Conservation (phyloP, 805 yeast genomes). For the Yamadazyma nakazawae region DNA sequence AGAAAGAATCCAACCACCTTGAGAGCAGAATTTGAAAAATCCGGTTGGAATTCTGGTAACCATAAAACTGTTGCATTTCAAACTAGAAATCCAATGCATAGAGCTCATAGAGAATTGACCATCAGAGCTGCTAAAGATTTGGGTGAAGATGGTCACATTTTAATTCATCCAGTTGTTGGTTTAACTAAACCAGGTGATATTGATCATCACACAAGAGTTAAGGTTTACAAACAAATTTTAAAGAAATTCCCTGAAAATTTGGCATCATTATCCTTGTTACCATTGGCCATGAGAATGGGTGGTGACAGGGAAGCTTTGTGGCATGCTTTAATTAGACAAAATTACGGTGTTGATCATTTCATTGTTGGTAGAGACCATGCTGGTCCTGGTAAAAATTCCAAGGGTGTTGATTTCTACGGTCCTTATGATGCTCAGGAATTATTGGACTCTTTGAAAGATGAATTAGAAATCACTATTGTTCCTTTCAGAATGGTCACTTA, state of each 20-base stretch:
- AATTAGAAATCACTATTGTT: conserved; percentile 78
- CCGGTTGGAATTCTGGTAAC: conserved; percentile 76
- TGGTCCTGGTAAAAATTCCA: conserved; percentile 86
- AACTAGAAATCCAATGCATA: conserved; percentile 97
- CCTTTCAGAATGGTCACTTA: conserved; percentile 97
- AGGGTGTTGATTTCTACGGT: conserved; percentile 92
- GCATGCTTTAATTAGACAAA: conserved; percentile 96
- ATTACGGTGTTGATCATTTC: conserved; percentile 95
- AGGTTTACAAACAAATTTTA: conserved; percentile 88
- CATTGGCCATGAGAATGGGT: conserved; percentile 98
- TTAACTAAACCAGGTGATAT: conserved; percentile 96
- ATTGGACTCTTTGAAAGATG: conserved; percentile 70
- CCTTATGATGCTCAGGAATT: conserved; percentile 95
- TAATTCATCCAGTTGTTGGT: conserved; percentile 97
- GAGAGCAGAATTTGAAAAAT: conserved; percentile 74
- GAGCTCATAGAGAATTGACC: conserved; percentile 95
- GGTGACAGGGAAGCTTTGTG: conserved; percentile 98
- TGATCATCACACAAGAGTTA: conserved; percentile 95
- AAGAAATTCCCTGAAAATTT: conserved; percentile 92
- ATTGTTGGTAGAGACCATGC: conserved; percentile 98
- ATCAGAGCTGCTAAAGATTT: conserved; percentile 95
- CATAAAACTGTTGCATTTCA: conserved; percentile 86
- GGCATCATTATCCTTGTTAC: conserved; percentile 84
- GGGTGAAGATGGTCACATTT: conserved; percentile 67
- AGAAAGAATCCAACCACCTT: conserved; percentile 90